phyloP scores from a whole-genome alignment of 768 basidiomycete species.

The Termitomyces sp. region DNA sequence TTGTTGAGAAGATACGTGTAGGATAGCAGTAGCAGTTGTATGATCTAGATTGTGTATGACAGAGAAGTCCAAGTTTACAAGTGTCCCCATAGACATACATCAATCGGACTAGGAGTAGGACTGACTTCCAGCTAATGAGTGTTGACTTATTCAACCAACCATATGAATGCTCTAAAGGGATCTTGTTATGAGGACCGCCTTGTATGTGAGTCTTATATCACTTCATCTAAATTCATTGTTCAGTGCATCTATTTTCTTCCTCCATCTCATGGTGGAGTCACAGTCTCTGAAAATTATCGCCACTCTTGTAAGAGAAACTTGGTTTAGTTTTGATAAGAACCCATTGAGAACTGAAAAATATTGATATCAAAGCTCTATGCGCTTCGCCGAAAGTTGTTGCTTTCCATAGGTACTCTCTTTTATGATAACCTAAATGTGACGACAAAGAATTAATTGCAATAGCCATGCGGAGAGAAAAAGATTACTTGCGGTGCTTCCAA shows the following conservation, averaged over 20 bases:
- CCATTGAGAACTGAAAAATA: not conserved
- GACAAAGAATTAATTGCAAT: not conserved
- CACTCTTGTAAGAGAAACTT: not conserved
- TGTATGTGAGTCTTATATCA: not conserved
- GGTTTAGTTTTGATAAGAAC: not conserved
- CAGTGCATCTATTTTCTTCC: not conserved
- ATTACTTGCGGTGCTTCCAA: not conserved
- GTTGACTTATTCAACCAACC: not conserved
- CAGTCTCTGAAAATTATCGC: not conserved
- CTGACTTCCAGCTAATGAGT: not conserved
- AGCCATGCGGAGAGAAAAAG: not conserved
- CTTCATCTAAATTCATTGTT: not conserved
- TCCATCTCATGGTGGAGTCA: not conserved
- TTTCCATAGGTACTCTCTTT: not conserved
- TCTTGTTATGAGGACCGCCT: too few species aligned
- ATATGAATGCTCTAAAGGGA: not conserved
- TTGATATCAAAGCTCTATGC: not conserved
- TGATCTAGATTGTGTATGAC: not conserved
- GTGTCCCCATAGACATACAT: not conserved
- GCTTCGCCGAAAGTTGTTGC: not conserved
- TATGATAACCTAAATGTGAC: not conserved
- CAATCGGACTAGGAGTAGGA: not conserved
- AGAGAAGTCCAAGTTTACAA: not conserved
- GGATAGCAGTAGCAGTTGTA: not conserved
- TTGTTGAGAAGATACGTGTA: not conserved